Percentiles rank a stretch among this genome's conserved stretches.
phyloP scores from a whole-genome alignment of 2,329 filamentous ascomycete species.

The Annulohypoxylon truncatum region DNA sequence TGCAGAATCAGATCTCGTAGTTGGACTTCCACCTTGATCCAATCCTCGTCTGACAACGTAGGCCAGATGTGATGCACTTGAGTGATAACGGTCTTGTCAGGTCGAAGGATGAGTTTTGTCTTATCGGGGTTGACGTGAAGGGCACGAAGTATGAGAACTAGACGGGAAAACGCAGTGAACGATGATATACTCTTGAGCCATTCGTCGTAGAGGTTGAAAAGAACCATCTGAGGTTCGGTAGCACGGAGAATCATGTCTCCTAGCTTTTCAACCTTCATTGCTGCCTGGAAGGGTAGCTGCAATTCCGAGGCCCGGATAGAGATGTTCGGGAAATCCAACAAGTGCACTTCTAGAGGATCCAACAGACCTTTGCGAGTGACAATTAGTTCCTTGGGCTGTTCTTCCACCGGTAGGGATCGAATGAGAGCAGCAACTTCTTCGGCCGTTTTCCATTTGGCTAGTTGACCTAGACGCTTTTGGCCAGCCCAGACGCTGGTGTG shows the following conservation, averaged over 20 bases:
- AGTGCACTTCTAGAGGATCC: constrained; percentile 95
- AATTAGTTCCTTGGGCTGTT: constrained; percentile 98
- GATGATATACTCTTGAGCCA: constrained; percentile 99
- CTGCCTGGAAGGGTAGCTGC: constrained; percentile 97
- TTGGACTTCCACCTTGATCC: constrained; percentile 99
- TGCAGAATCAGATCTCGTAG: constrained; percentile 95
- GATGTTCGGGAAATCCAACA: constrained; percentile 99
- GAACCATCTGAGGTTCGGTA: constrained; percentile 99
- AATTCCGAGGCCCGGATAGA: constrained; percentile 97
- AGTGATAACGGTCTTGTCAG: constrained; percentile 98
- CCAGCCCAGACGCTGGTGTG: constrained; percentile 99
- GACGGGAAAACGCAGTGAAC: constrained; percentile 96
- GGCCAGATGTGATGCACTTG: constrained; percentile 99
- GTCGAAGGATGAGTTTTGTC: constrained; percentile 93
- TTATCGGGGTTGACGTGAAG: constrained; percentile 98
- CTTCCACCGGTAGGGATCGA: constrained; percentile 93
- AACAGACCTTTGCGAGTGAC: constrained; percentile 97
- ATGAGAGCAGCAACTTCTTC: constrained; percentile 99
- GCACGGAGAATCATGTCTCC: constrained; percentile 98
- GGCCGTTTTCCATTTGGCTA: constrained; percentile 99
- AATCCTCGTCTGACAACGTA: constrained; percentile 91
- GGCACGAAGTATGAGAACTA: constrained; percentile 92
- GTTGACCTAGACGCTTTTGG: constrained; percentile 97
- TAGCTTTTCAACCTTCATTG: constrained; percentile 99
- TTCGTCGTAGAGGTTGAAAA: constrained; percentile 99